phyloP scores from a whole-genome alignment of 257 asterid species.

The Euphrasia confusa region DNA sequence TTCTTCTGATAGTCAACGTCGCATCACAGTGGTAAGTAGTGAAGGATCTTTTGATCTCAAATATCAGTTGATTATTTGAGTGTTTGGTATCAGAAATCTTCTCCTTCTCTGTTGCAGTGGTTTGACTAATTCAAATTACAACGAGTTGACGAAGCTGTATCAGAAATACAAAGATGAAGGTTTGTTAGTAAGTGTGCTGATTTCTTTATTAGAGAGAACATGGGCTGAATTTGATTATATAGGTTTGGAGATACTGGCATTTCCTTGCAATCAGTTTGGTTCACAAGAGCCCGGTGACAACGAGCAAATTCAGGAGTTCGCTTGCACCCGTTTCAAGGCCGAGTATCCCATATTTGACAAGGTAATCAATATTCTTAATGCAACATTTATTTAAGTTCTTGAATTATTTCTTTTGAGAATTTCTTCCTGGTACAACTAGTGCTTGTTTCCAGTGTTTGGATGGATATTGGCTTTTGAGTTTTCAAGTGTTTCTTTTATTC shows the following conservation, averaged over 20 bases:
- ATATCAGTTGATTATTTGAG: too few relatives aligned
- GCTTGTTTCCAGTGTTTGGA: too few relatives aligned
- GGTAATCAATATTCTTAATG: conserved; percentile 26
- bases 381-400: too few relatives aligned
- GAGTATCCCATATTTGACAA: conserved; percentile 89
- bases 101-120: conserved; percentile 47
- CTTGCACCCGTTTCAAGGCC: conserved; percentile 96
- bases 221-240: background rate
- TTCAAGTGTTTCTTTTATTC: too few relatives aligned
- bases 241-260: conserved; percentile 92
- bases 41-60: too few relatives aligned
- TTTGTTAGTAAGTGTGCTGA: conserved; percentile 18
- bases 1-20: conserved; percentile 58
- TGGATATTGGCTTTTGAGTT: too few relatives aligned
- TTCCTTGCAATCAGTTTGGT: conserved; percentile 97
- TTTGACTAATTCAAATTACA: conserved; percentile 74
- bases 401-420: too few relatives aligned
- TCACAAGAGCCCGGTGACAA: conserved; percentile 86
- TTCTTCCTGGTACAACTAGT: too few relatives aligned
- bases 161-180: conserved; percentile 83
- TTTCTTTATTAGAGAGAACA: background rate
- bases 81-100: too few relatives aligned
- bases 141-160: conserved; percentile 61
- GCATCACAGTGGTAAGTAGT: conserved; percentile 58
- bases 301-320: conserved; percentile 76